phyloP scores from a whole-genome alignment of 2,329 filamentous ascomycete species.

The Hypoxylon sp. region DNA sequence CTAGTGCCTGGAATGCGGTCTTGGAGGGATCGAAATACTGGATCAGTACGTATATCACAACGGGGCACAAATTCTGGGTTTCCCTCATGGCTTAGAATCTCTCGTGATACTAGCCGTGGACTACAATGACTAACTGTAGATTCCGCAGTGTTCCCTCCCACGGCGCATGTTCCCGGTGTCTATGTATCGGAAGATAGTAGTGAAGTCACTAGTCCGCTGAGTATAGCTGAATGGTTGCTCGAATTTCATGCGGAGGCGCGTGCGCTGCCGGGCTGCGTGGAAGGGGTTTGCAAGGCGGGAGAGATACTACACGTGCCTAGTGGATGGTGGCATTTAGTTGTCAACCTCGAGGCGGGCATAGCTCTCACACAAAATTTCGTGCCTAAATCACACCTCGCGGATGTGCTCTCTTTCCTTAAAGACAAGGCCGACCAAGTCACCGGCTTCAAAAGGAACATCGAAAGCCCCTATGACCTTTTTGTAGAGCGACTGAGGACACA shows the following conservation, averaged over 20 bases:
- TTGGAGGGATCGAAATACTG: slow-evolving; percentile 93
- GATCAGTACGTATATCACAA: slow-evolving; percentile 67
- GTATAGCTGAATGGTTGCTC: slow-evolving; percentile 95
- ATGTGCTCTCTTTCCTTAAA: slow-evolving; percentile 80
- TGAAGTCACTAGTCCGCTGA: slow-evolving; percentile 92
- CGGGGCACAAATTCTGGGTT: neutral
- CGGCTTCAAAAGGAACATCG: slow-evolving; percentile 78
- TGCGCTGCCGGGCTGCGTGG: slow-evolving; percentile 76
- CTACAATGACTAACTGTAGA: slow-evolving; percentile 9
- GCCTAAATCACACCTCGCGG: slow-evolving; percentile 74
- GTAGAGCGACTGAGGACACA: slow-evolving; percentile 69
- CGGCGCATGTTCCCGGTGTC: slow-evolving; percentile 82
- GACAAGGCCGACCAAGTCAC: slow-evolving; percentile 88
- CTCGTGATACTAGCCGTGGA: no score
- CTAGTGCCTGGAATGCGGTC: slow-evolving; percentile 93
- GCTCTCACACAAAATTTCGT: slow-evolving; percentile 97
- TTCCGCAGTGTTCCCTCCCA: slow-evolving; percentile 77
- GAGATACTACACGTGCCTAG: slow-evolving; percentile 93
- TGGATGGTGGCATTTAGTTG: slow-evolving; percentile 96
- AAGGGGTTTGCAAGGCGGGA: slow-evolving; percentile 84
- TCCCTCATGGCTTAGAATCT: neutral
- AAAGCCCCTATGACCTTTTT: slow-evolving; percentile 79
- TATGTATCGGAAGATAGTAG: slow-evolving; percentile 89
- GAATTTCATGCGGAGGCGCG: slow-evolving; percentile 88
- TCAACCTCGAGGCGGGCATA: slow-evolving; percentile 85